phyloP scores from a whole-genome alignment of 2,329 filamentous ascomycete species.

The Colletotrichum scovillei region DNA sequence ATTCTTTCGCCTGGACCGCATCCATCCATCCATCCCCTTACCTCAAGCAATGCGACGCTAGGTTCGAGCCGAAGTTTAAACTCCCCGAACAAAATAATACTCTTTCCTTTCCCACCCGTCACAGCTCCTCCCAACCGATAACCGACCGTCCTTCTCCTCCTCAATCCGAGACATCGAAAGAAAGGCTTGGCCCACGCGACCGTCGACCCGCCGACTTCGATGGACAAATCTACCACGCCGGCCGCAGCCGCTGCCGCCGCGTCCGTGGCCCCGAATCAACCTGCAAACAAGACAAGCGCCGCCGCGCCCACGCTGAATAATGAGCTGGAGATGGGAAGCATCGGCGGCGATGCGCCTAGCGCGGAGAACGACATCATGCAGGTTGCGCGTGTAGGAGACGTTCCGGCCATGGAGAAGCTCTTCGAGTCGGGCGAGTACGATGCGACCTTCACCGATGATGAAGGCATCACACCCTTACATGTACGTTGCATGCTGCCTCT shows the following conservation, averaged over 20 bases:
- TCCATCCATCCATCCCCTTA: not conserved
- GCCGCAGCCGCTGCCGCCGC: slow-evolving; percentile 49
- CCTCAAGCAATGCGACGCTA: slow-evolving; percentile 34
- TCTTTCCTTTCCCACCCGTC: not conserved
- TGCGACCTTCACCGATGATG: slow-evolving; percentile 85
- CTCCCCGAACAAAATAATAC: not conserved
- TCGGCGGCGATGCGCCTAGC: slow-evolving; percentile 52
- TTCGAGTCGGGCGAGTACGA: slow-evolving; percentile 86
- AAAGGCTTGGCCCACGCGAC: slow-evolving; percentile 22
- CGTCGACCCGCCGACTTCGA: slow-evolving; percentile 38
- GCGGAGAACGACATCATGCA: slow-evolving; percentile 92
- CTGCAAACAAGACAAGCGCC: slow-evolving; percentile 63
- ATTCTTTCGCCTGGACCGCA: not conserved
- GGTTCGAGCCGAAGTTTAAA: slow-evolving; percentile 25
- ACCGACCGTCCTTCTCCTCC: not conserved
- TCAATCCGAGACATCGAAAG: slow-evolving; percentile 2
- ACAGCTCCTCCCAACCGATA: not conserved
- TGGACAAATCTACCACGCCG: slow-evolving; percentile 54
- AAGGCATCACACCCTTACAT: slow-evolving; percentile 96
- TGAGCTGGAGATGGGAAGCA: slow-evolving; percentile 65
- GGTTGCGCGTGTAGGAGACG: slow-evolving; percentile 87
- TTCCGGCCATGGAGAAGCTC: slow-evolving; percentile 86
- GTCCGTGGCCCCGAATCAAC: slow-evolving; percentile 63
- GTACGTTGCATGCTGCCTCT: slow-evolving; percentile 61
- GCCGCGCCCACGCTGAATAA: slow-evolving; percentile 68